Base-by-base conservation (phyloP, 2,329 filamentous ascomycete genomes). In the Paecilomyces sp. region DNA sequence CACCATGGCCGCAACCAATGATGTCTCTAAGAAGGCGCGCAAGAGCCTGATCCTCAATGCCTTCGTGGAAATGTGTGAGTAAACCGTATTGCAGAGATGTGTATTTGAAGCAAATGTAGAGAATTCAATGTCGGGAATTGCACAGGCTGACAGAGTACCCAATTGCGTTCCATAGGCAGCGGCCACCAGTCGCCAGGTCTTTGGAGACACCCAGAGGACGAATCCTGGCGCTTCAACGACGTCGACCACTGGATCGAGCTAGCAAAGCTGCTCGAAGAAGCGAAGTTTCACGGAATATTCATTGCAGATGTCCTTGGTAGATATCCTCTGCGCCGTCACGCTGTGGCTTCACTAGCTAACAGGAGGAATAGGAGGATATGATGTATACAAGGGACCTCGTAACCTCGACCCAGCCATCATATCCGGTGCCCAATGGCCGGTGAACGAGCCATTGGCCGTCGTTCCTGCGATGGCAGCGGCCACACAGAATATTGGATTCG, bases 391-490 rank as follows among this genome's bases (percentile, higher is more conserved):
- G 61, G 82, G 85, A 0, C 83, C 83, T 0, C 72, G 77, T 3
- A 86, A 83, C 61, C 77, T 89, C 2, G 80, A 82, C 2, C 82
- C 86, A 0, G 84, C 85, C 0, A 81, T 88, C 55, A 70, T 79
- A 0, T 83, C 85, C 0, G 87, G 85, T 1, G 85, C 86, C 0
- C 87, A 90, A 70, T 89, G 85, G 81, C 87, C 87, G 0, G 84
- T 89, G n/a, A 88, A 88, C 61, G 87, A 90, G 68, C 87, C 87
- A 0, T 67, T 89, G 1, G 80, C 82, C 1, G 80, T 86, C 2
- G 78, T 89, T 0, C 80, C 86, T 1, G 85, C 86, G 2, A 88
- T 89, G 85, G 86, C 87, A 0, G 86, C 86, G 0, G 86, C 79
- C 0, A 89, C 87, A 0, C 81, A 83, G 63, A 88, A 79, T 60